Evolutionary conservation across 73 alveolate species (phyloP).

Genomic region (Symbiodinium natans): DNA sequence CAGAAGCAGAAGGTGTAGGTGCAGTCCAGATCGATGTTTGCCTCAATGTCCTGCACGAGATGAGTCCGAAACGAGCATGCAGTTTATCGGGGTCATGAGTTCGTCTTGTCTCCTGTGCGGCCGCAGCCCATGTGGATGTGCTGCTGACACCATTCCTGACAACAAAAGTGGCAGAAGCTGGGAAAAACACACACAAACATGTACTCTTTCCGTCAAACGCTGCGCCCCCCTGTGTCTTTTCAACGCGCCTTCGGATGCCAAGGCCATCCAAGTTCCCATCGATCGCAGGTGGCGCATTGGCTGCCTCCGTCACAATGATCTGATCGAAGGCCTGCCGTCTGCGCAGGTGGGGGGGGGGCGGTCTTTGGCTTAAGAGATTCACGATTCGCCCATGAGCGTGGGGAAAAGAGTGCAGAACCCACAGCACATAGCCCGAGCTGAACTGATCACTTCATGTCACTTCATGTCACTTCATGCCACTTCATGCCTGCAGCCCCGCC

Average conservation of each 20-base stretch:
- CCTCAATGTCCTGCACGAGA: conserved; percentile 24
- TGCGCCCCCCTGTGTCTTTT: too few species aligned
- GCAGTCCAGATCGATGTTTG: conserved; percentile 3
- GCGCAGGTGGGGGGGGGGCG: too few species aligned
- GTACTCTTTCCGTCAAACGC: too few species aligned
- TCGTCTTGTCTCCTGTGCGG: conserved; percentile 55
- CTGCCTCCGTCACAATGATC: conserved; percentile 40
- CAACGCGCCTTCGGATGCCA: conserved; percentile 37
- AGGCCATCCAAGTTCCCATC: conserved; percentile 60
- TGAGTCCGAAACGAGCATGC: neutral
- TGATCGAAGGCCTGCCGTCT: conserved; percentile 66
- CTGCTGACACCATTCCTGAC: conserved; percentile 63
- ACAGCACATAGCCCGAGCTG: too few species aligned
- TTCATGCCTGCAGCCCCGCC: conserved; percentile 64
- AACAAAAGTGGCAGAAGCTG: too few species aligned
- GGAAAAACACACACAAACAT: too few species aligned
- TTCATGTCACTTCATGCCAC: too few species aligned
- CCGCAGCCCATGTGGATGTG: conserved; percentile 46
- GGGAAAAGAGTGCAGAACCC: neutral
- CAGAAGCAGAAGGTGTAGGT: conserved; percentile 85
- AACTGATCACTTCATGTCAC: too few species aligned
- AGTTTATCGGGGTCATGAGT: neutral
- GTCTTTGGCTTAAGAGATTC: too few species aligned
- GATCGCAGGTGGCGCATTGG: conserved; percentile 18
- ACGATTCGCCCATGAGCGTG: too few species aligned